Base-by-base conservation (phyloP, 2,329 filamentous ascomycete genomes). In the Colletotrichum coccodes region DNA sequence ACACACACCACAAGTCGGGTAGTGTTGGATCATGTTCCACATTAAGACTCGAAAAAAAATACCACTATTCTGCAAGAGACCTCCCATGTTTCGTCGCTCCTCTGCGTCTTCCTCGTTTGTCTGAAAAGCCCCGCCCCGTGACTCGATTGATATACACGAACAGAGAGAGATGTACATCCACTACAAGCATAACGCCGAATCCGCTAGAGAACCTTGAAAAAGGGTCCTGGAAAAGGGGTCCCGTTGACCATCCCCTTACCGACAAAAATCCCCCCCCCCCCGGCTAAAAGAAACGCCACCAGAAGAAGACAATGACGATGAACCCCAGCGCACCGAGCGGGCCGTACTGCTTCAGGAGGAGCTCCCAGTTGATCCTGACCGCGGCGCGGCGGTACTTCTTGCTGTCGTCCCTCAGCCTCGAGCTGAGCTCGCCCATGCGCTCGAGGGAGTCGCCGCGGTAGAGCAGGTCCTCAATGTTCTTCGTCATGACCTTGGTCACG, bases 401-500 rank as follows among this genome's bases (percentile, higher is more conserved):
- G 79, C 92, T 96, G 78, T 99, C 96, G 79, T 99, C 96, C 71
- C 94, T 86, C 78, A 99, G 82, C 71, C 95, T 86, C 64, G 90
- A 92, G 75, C 93, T 97, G 78, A 98, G 92, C 83, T 98, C 95
- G 70, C 96, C 95, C 96, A 99, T 99, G 76, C 94, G 89, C 83
- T 99, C 96, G 73, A 99, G 83, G 76, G 91, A 96, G 79, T 99
- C 96, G 32, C 96, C 96, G 71, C 97, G 87, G 79, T 99, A 99
- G 60, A 99, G 85, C 77, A 99, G 84, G 80, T 99, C 96, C 85
- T 99, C 96, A 74, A 99, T 98, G 81, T 99, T 99, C 89, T 98
- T 98, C 64, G 95, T 98, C 97, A 99, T 99, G 77, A 99, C 95
- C 83, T 98, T 95, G 1, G 96, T 98, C 63, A 99, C 97, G 81